phyloP scores from a whole-genome alignment of 176 grass and related monocot genomes.

The Aechmea fasciata region DNA sequence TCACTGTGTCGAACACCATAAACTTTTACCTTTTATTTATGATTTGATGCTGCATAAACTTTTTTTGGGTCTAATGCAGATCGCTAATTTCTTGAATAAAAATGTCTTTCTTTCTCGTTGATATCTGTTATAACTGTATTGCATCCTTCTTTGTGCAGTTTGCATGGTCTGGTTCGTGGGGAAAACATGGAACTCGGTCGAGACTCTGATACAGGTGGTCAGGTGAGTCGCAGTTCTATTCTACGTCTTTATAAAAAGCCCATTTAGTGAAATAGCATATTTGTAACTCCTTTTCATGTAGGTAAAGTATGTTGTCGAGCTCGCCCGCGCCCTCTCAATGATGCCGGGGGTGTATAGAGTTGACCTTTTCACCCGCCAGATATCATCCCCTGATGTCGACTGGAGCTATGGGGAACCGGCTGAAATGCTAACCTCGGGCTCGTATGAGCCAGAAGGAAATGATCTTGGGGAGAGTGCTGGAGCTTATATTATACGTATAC shows the following conservation, averaged over 20 bases:
- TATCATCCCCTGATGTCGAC: slow-evolving; percentile 83
- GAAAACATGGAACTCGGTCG: slow-evolving; percentile 98
- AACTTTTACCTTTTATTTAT: too few species aligned
- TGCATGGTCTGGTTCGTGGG: slow-evolving; percentile 83
- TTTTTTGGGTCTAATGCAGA: too few species aligned
- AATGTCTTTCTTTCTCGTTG: neutral
- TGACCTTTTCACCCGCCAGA: slow-evolving; percentile 89
- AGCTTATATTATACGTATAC: slow-evolving; percentile 86
- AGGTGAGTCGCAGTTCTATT: slow-evolving; percentile 34
- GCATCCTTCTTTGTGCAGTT: slow-evolving; percentile 33
- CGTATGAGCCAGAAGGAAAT: slow-evolving; percentile 42
- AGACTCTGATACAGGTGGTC: slow-evolving; percentile 91
- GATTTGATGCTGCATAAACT: too few species aligned
- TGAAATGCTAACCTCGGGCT: slow-evolving; percentile 66
- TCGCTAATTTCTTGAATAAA: too few species aligned
- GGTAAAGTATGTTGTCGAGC: slow-evolving; percentile 96
- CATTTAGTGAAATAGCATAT: neutral
- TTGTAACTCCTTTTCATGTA: slow-evolving; percentile 10
- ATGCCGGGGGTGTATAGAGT: slow-evolving; percentile 96
- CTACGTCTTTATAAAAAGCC: neutral
- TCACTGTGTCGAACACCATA: too few species aligned
- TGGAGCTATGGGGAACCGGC: slow-evolving; percentile 97
- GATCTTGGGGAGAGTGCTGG: slow-evolving; percentile 62
- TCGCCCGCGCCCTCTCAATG: slow-evolving; percentile 75
- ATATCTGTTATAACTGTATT: neutral